Evolutionary conservation across 176 grass and related monocot genomes (phyloP).

Genomic region (Stipa capillata): DNA sequence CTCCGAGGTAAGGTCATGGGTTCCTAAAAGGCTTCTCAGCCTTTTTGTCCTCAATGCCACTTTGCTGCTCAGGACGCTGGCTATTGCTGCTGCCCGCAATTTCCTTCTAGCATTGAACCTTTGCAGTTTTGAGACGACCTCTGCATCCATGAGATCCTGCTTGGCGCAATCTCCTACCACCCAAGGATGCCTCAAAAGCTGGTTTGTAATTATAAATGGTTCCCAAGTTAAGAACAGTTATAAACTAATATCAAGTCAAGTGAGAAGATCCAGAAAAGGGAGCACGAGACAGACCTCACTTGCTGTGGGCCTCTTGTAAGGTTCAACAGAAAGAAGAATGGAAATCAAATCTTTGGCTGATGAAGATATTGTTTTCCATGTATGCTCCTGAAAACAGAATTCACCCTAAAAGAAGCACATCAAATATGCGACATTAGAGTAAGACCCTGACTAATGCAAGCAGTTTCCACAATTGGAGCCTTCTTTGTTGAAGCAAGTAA

Average conservation of each 20-base stretch:
- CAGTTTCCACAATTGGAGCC: not conserved
- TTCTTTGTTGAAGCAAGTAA: not conserved
- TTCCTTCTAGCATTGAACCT: conserved; percentile 70
- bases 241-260: not conserved
- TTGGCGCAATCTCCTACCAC: conserved; percentile 62
- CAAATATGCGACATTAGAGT: not conserved
- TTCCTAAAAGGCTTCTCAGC: conserved; percentile 52
- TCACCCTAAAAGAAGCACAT: conserved; percentile 35
- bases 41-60: conserved; percentile 56
- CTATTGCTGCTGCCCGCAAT: conserved; percentile 52
- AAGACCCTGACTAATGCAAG: not conserved
- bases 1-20: conserved; percentile 52
- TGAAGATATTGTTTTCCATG: conserved; percentile 61
- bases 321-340: conserved; percentile 51
- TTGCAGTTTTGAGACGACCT: conserved; percentile 63
- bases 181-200: conserved; percentile 64
- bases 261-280: not conserved
- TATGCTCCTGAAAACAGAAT: conserved; percentile 54
- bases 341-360: conserved; percentile 64
- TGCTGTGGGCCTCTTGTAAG: conserved; percentile 58
- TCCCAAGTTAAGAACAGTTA: not conserved
- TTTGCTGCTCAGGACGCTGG: conserved; percentile 61
- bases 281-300: conserved; percentile 35
- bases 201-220: not conserved
- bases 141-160: conserved; percentile 59